Conservation (phyloP, 129 eudicot species). For the Saussurea involucrata region DNA sequence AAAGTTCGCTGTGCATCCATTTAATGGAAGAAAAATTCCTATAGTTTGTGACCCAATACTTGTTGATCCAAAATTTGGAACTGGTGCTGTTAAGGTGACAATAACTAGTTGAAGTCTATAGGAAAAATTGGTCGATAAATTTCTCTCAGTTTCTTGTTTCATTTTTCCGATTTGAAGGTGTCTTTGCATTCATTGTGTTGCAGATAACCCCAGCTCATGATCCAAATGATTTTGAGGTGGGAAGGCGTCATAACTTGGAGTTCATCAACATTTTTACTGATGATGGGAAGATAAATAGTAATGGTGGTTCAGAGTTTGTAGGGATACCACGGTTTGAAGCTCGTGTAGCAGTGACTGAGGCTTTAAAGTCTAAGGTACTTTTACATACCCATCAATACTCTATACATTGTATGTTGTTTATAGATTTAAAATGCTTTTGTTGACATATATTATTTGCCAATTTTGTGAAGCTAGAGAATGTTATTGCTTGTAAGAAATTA, state of each 20-base stretch:
- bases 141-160: background rate
- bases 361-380: constrained; percentile 69
- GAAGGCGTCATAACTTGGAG: constrained; percentile 82
- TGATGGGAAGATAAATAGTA: constrained; percentile 91
- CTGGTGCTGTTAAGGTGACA: constrained; percentile 92
- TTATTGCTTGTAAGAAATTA: background rate
- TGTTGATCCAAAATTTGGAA: constrained; percentile 90
- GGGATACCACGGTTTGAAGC: constrained; percentile 93
- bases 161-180: background rate
- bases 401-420: background rate
- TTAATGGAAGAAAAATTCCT: constrained; percentile 78
- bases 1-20: constrained; percentile 79
- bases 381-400: background rate
- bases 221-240: constrained; percentile 98
- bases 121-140: background rate
- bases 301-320: constrained; percentile 70
- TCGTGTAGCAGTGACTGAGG: constrained; percentile 79
- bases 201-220: constrained; percentile 99
- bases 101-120: background rate
- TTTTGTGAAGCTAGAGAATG: background rate
- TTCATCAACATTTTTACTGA: constrained; percentile 87
- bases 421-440: background rate
- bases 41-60: constrained; percentile 81
- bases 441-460: background rate
- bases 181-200: background rate